phyloP scores from a whole-genome alignment of 345 rosid genomes.

The Aquilaria malaccensis region DNA sequence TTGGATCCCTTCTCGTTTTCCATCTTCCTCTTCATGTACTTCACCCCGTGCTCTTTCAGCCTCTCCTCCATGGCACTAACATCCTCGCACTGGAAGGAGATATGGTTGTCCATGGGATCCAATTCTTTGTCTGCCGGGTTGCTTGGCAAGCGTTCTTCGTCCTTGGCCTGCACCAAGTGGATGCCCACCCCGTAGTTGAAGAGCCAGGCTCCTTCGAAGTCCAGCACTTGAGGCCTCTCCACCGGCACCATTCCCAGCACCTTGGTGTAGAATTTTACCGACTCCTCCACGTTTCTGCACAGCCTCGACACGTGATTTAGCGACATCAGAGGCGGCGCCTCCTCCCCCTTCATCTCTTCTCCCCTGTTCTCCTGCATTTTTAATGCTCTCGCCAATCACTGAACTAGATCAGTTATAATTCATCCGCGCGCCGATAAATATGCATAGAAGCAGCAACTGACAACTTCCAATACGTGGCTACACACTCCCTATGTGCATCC shows the following conservation, averaged over 20 bases:
- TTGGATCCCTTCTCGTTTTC: conserved; percentile 21
- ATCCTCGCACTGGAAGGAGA: conserved; percentile 68
- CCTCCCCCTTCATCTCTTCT: conserved; percentile 5
- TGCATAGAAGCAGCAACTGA: too few species aligned
- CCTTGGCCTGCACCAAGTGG: conserved; percentile 49
- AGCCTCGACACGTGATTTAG: conserved; percentile 66
- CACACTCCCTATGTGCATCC: too few species aligned
- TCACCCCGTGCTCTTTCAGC: conserved; percentile 31
- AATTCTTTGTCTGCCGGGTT: conserved; percentile 15
- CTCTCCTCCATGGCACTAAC: conserved; percentile 41
- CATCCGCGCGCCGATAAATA: too few species aligned
- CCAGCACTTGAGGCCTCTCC: conserved; percentile 40
- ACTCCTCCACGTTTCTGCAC: conserved; percentile 45
- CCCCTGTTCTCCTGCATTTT: conserved; percentile 5
- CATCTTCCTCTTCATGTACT: conserved; percentile 47
- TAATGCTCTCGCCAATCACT: not conserved
- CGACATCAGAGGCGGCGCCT: conserved; percentile 42
- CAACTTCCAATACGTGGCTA: too few species aligned
- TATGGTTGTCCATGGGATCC: conserved; percentile 69
- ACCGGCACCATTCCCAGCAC: conserved; percentile 55
- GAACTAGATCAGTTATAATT: too few species aligned
- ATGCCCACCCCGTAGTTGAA: conserved; percentile 72
- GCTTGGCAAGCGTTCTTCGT: conserved; percentile 32
- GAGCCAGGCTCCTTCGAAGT: conserved; percentile 65
- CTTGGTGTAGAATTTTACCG: conserved; percentile 48